Conservation (phyloP, 805 yeast genomes). For the Candida oleophila region DNA sequence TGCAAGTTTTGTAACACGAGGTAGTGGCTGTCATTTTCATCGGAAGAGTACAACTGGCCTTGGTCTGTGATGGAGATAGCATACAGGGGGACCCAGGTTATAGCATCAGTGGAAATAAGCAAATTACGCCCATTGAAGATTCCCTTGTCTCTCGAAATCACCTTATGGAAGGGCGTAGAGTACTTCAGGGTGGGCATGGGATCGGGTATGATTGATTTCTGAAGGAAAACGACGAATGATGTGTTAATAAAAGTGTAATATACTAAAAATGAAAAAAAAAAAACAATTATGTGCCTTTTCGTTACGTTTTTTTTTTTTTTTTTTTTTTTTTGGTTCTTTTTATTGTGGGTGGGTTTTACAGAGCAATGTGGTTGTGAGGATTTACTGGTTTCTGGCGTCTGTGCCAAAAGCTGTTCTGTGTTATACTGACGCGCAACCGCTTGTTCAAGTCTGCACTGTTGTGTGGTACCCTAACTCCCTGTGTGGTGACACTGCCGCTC, state of each 20-base stretch:
- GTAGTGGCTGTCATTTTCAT: slow-evolving; percentile 27
- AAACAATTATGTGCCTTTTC: neutral
- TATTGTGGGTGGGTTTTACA: neutral
- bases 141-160: slow-evolving; percentile 34
- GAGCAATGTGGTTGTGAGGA: too few relatives aligned
- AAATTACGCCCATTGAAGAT: slow-evolving; percentile 31
- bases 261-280: neutral
- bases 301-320: neutral
- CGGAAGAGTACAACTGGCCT: slow-evolving; percentile 34
- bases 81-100: slow-evolving; percentile 33
- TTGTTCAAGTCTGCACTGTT: too few relatives aligned
- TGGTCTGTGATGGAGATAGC: slow-evolving; percentile 28
- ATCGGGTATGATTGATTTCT: neutral
- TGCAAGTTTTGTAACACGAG: slow-evolving; percentile 35
- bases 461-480: neutral
- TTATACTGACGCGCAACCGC: too few relatives aligned
- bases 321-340: neutral
- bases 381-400: too few relatives aligned
- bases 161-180: slow-evolving; percentile 27
- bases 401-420: too few relatives aligned
- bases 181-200: slow-evolving; percentile 1
- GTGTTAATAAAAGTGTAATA: neutral
- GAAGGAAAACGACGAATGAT: too few relatives aligned
- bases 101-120: slow-evolving; percentile 35
- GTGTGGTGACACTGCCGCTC: neutral